Percentiles rank a stretch among this genome's conserved stretches.
phyloP scores from a whole-genome alignment of 2,329 filamentous ascomycete genomes.

The Pseudogymnoascus sp. region DNA sequence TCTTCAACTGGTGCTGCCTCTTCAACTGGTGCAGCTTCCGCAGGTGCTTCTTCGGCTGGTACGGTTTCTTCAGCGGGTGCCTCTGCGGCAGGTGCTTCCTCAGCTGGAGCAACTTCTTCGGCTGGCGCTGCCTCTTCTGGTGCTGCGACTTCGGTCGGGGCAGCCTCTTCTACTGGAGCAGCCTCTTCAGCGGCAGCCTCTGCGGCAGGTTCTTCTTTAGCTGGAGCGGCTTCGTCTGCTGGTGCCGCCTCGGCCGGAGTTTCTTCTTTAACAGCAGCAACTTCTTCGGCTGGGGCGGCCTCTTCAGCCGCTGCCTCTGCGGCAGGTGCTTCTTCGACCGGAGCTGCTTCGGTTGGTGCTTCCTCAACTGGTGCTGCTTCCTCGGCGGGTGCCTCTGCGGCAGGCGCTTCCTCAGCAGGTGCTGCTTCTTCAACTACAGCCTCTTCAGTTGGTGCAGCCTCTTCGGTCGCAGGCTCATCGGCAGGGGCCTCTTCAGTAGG shows the following conservation, averaged over 20 bases:
- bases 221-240: not conserved
- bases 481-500: conserved; percentile 4
- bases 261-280: conserved; percentile 3
- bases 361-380: conserved; percentile 14
- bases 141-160: not conserved
- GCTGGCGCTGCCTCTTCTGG: not conserved
- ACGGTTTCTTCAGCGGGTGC: not conserved
- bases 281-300: conserved; percentile 4
- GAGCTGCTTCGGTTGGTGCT: conserved; percentile 14
- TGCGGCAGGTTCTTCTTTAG: not conserved
- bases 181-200: not conserved
- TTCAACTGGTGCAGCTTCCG: not conserved
- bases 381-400: not conserved
- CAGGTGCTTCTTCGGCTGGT: not conserved
- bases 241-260: conserved; percentile 12
- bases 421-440: conserved; percentile 10
- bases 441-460: conserved; percentile 2
- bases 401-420: not conserved
- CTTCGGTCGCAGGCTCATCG: conserved; percentile 5
- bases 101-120: too few species aligned
- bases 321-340: conserved; percentile 17
- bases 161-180: not conserved
- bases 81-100: too few species aligned
- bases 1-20: not conserved
- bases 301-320: conserved; percentile 16